phyloP scores from a whole-genome alignment of 2,329 filamentous ascomycete genomes.

The Penicillium sp. region DNA sequence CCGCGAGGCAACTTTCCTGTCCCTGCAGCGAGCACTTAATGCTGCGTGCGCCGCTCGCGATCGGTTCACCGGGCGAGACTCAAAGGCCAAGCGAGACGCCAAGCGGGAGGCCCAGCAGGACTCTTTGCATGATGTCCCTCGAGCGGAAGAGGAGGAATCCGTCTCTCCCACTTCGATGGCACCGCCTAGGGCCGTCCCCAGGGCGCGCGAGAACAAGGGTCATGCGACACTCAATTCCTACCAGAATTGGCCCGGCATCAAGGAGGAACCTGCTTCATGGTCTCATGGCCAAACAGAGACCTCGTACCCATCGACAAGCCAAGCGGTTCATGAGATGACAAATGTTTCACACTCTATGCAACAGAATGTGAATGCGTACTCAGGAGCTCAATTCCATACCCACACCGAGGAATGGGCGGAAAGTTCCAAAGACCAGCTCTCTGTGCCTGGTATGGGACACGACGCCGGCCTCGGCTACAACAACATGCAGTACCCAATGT shows the following conservation, averaged over 20 bases:
- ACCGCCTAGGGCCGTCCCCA: constrained; percentile 14
- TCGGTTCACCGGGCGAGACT: constrained; percentile 26
- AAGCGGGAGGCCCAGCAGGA: neutral
- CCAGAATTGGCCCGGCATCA: constrained; percentile 28
- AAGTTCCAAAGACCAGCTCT: constrained; percentile 19
- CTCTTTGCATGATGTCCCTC: constrained; percentile 9
- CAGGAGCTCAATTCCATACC: constrained; percentile 14
- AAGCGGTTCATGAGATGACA: constrained; percentile 20
- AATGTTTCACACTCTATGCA: constrained; percentile 14
- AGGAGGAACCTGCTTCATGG: constrained; percentile 28
- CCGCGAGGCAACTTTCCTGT: constrained; percentile 42
- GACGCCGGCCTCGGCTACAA: constrained; percentile 25
- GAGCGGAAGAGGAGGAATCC: constrained; percentile 25
- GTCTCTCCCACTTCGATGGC: constrained; percentile 29
- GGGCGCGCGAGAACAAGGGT: constrained; percentile 11
- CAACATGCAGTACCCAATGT: constrained; percentile 30
- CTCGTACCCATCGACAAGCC: constrained; percentile 21
- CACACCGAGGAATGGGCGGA: constrained; percentile 29
- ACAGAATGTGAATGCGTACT: constrained; percentile 14
- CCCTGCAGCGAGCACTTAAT: constrained; percentile 43
- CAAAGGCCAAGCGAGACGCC: constrained; percentile 9
- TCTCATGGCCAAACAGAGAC: constrained; percentile 22
- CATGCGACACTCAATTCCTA: constrained; percentile 22
- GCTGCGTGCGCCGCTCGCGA: constrained; percentile 40
- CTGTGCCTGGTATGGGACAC: constrained; percentile 21